Base-by-base conservation (phyloP, 108 stramenopile species). In the Nannochloropsis oceanica region DNA sequence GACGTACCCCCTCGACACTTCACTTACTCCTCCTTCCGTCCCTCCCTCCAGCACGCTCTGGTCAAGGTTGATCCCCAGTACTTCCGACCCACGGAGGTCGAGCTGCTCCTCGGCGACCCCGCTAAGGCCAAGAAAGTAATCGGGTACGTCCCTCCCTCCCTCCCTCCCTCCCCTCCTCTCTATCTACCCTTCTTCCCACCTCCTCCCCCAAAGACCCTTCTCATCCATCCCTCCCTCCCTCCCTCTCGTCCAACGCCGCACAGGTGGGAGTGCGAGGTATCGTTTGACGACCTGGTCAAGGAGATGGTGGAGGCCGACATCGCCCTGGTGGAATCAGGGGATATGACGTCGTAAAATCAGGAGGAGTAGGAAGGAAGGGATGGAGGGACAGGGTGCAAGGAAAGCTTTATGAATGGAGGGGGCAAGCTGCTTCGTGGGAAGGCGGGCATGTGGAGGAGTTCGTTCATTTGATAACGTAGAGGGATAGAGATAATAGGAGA, bases 61-160 rank as follows among this genome's bases (percentile, higher is more conserved):
- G 97, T 99, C 81, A 91, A 91, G 82, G 93, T 99, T 80, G 98
- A 99, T 87, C 95, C 96, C 80, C 90, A 92, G 84, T 99, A 99
- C 92, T 99, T 97, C 94, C 96, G 98, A 80, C 98, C 98, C 42
- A 99, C 98, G 20, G 98, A 99, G 89, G 98, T 99, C 13, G 98
- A 99, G 12, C 92, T 99, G 24, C 92, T 99, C 44, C 91, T 99
- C 80, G 98, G 98, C 44, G 94, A 97, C 89, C 94, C 96, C 43
- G 92, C 92, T 86, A 99, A 99, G 92, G 98, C 98, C 12, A 94
- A 95, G 90, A 86, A 83, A n/a, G 92, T 93, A 82, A 87, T 99
- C 43, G 97, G 98, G 42, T 99, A 97, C 96, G 87, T 87, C 73
- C 93, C 95, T 73, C n/a, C 59, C 22, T n/a, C 59, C 59, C n/a